Evolutionary conservation across 345 rosid genomes (phyloP), one percentile per base, ranked within the genome.

Genomic region (Hypericum perforatum): DNA sequence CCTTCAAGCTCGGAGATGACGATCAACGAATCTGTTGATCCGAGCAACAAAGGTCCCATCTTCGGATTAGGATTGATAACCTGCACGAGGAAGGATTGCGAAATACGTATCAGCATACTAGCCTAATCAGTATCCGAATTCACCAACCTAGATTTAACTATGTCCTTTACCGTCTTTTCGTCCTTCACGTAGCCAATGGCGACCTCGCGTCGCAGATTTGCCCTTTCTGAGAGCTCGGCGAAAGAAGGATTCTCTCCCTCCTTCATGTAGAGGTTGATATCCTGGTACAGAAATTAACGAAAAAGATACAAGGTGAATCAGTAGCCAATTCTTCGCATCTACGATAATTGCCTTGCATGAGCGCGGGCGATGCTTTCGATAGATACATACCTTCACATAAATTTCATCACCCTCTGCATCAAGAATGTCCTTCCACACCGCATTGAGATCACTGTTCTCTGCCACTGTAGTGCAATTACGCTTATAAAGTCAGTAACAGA

Each of bases 381-480:
- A 22, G 32, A 22, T 1, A 22, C 32, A 22, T 66, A 85, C 98
- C 95, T 88, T 88, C 16, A 85, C 84, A 56, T 92, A 88, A 53
- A 92, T 92, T 69, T 92, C 96, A 64, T 92, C 98, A 11, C 98
- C 98, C 29, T 92, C 96, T 46, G 96, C 88, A 52, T 87, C 63
- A 38, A 92, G 73, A 62, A 92, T 81, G 74, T 92, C 98, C 68
- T 83, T 85, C 96, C 95, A 92, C 49, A 92, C 98, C 57, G 76
- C 95, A 64, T 88, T 88, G 65, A 92, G 50, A 67, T 88, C 94
- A 51, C 75, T 71, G 78, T 85, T 76, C 74, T 85, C 83, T 10
- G 85, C 87, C 53, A 91, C 96, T 91, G 83, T 56, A 43, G 67
- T 16, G 41, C 12, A 55, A 70, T 53, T 9, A 41, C 32, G 53